Evolutionary conservation across 129 eudicot species (phyloP).

Genomic region (sunflower (Helianthus annuus)): HanXRQr2.0-SUNRISE NC_035441.2:14950427-14950926

Average conservation of each 20-base stretch:
- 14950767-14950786: neutral
- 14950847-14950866: too few relatives aligned
- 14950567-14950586: slow-evolving; percentile 23
- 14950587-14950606: slow-evolving; percentile 12
- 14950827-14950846: neutral
- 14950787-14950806: neutral
- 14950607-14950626: slow-evolving; percentile 6
- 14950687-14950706: neutral
- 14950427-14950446: too few relatives aligned
- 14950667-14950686: slow-evolving; percentile 3
- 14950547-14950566: slow-evolving; percentile 9
- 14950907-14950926: too few relatives aligned
- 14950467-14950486: too few relatives aligned
- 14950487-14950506: neutral
- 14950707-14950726: slow-evolving; percentile 13
- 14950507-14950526: slow-evolving; percentile 14
- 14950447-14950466: too few relatives aligned
- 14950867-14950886: too few relatives aligned
- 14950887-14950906: too few relatives aligned
- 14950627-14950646: neutral
- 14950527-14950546: neutral
- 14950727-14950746: neutral
- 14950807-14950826: slow-evolving; percentile 7
- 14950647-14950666: neutral
- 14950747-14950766: slow-evolving; percentile 8